Evolutionary conservation across 495 filamentous ascomycete genomes (phyloP), one percentile per base, ranked within the genome.

Genomic region (Tuber borchii): DNA sequence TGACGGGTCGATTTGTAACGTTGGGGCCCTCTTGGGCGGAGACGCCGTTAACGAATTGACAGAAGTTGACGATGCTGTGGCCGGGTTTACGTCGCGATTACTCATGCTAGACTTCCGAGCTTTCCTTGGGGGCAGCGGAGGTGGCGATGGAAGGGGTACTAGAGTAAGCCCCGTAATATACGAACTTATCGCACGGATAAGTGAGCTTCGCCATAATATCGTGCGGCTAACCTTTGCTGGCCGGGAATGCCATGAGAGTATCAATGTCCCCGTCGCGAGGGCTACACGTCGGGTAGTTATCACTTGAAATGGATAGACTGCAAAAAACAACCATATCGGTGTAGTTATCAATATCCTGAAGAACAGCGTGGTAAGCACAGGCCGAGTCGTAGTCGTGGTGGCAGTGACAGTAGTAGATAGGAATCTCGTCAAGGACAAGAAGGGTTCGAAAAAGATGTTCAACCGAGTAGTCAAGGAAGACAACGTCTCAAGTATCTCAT

Each of bases 401-500:
- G 96, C 91, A 0, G 93, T 97, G 65, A 91, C 88, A 77, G 97
- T 93, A 0, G 94, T 97, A 34, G 93, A 97, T 26, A 99, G 87
- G 83, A 97, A 97, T 82, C 97, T 93, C 71, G 95, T 97, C 76
- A 99, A 86, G 77, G 91, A 89, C 43, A 96, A 86, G 56, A 97
- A 87, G 6, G 95, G 95, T 77, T 97, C 94, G 31, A 97, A 87
- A 16, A 99, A 86, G 48, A 97, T 90, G 84, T 97, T 97, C 85
- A 96, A 97, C 69, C 95, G 87, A 6, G 90, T 90, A 2, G 93
- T 98, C 81, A 99, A 94, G 39, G 90, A 88, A 82, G 91, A 91
- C 76, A 99, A 85, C 0, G 92, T 94, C 78, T 97, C 94, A 71
- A 99, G 91, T 76, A 99, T 98, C 85, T 98, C 95, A 80, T 99